phyloP scores from a whole-genome alignment of 225 moss, liverwort and hornwort genomes.

The Straminergon stramineum region DNA sequence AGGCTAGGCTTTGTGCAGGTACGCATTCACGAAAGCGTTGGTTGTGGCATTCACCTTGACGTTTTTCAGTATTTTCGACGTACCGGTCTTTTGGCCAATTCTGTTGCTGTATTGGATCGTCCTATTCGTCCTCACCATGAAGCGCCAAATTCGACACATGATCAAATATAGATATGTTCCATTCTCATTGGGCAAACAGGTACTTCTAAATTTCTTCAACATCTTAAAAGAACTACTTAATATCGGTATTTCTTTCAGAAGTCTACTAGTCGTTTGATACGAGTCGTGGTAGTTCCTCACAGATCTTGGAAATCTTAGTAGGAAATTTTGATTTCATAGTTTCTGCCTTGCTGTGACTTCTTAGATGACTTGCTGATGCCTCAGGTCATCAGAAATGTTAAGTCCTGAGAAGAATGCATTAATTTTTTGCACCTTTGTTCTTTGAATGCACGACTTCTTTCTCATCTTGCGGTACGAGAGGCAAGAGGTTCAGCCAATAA shows the following conservation, averaged over 20 bases:
- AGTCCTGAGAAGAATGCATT: not conserved
- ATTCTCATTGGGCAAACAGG: slow-evolving; percentile 99
- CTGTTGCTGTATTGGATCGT: slow-evolving; percentile 97
- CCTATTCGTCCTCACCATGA: slow-evolving; percentile 95
- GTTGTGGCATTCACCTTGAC: slow-evolving; percentile 89
- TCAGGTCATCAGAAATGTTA: not conserved
- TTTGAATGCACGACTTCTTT: not conserved
- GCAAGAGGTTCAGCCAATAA: not conserved
- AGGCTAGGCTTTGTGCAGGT: slow-evolving; percentile 54
- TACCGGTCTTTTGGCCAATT: slow-evolving; percentile 99
- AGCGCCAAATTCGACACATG: slow-evolving; percentile 99
- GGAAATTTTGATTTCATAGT: not conserved
- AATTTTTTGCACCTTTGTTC: not conserved
- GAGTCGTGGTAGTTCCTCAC: not conserved
- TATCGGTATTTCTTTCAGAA: not conserved
- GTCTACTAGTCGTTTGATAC: not conserved
- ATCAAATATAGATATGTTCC: slow-evolving; percentile 97
- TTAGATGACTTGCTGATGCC: not conserved
- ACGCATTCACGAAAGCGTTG: slow-evolving; percentile 94
- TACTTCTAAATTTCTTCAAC: slow-evolving; percentile 3
- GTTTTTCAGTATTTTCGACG: slow-evolving; percentile 98
- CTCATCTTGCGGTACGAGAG: not conserved
- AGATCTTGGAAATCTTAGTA: not conserved
- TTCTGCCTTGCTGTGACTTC: not conserved
- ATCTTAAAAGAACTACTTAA: not conserved